Base-by-base conservation (phyloP, 176 grass and related monocot species). In the Areca catechu region DNA sequence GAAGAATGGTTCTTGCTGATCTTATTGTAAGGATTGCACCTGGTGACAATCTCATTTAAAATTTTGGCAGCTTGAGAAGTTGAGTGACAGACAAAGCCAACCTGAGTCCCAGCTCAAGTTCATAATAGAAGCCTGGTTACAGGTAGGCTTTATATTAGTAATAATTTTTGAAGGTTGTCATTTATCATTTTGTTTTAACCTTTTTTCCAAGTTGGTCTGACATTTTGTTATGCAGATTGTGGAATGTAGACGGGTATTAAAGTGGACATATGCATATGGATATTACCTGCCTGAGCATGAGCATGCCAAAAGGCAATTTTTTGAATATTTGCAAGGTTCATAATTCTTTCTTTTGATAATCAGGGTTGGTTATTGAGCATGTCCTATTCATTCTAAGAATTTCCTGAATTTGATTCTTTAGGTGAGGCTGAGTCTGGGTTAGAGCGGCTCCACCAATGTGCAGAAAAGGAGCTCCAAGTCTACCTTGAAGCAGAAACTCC, bases 81-180 rank as follows among this genome's bases (percentile, higher is more conserved):
- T 98, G 70, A 98, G 93, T 27, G 93, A 92, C 65, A 85, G 69
- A 74, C 93, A 98, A 79, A 98, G 88, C 28, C 93, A 98, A 70
- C 93, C 93, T 48, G 93, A 98, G 73, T 98, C 93, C 48, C 93
- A 98, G 60, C 87, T 98, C 49, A 98, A 98, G 76, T 98, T 98
- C 79, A 98, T 98, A 63, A 83, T 82, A 60, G 93, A 98, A 63
- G 93, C 93, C 65, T 98, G 93, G 93, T 62, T 98, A 67, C 93
- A 98, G 93, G 93, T 95, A 17, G 5, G 15, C 6, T 68, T 30
- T 61, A 5, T 14, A 12, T 3, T 43, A 43, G 9, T 12, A 12
- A 43, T 43, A 43, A 43, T 43, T 12, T 43, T 43, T 43, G 34
- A 43, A 14, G 34, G 34, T 6, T 43, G 34, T 7, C 34, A 43